Percentiles rank a stretch among this genome's conserved stretches.
phyloP scores from a whole-genome alignment of 305 asterid genomes.

The Solanum hybrid region DNA sequence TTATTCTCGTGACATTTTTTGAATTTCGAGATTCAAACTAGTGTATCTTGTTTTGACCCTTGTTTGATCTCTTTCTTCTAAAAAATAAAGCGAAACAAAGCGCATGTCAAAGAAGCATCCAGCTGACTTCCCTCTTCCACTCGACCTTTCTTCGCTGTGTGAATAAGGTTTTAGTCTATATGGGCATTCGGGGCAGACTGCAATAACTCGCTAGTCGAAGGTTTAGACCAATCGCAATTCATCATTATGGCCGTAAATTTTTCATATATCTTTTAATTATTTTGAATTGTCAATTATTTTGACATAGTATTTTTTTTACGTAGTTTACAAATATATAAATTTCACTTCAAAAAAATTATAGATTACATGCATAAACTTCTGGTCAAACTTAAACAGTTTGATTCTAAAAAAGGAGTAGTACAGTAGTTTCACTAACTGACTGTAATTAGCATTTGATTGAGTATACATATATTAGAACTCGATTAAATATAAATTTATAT shows the following conservation, averaged over 20 bases:
- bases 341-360: too few species aligned
- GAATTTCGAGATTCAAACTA: not conserved
- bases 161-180: too few species aligned
- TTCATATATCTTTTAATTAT: too few species aligned
- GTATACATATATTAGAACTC: rapidly evolving
- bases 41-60: rapidly evolving
- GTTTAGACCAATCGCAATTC: not conserved
- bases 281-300: too few species aligned
- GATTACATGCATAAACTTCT: too few species aligned
- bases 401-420: too few species aligned
- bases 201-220: not conserved
- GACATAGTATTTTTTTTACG: not conserved
- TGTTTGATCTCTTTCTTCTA: rapidly evolving
- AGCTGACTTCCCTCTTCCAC: not conserved
- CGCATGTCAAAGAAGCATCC: too few species aligned
- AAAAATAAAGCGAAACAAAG: too few species aligned
- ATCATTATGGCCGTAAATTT: too few species aligned
- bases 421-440: rapidly evolving
- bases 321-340: too few species aligned
- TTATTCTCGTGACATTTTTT: rapidly evolving
- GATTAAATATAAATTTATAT: not conserved
- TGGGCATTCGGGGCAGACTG: not conserved
- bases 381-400: too few species aligned
- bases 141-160: not conserved
- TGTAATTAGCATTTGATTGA: not conserved